phyloP scores from a whole-genome alignment of 495 filamentous ascomycete genomes.

The Xylaria sp. region DNA sequence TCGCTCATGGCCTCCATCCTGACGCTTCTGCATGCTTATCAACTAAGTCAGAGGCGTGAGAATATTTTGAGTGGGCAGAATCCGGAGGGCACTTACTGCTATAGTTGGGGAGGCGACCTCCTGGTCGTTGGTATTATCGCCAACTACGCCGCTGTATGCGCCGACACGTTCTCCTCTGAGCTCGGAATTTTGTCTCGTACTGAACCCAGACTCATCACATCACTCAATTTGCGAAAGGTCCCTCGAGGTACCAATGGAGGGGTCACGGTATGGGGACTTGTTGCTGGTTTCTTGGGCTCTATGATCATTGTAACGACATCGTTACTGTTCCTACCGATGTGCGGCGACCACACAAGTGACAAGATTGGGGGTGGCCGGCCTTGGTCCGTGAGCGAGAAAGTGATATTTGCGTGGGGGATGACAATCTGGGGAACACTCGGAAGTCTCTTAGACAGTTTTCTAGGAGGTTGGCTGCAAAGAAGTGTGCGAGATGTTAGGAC shows the following conservation, averaged over 20 bases:
- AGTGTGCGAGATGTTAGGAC: conserved; percentile 84
- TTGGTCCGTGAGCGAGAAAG: conserved; percentile 57
- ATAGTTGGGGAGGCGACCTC: conserved; percentile 59
- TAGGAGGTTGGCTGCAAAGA: conserved; percentile 85
- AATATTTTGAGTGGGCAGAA: conserved; percentile 31
- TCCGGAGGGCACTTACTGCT: conserved; percentile 51
- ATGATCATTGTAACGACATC: conserved; percentile 72
- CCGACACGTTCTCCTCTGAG: conserved; percentile 95
- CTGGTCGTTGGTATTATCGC: conserved; percentile 65
- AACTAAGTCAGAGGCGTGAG: conserved; percentile 57
- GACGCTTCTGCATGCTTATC: conserved; percentile 71
- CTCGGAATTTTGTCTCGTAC: conserved; percentile 85
- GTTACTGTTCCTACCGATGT: conserved; percentile 73
- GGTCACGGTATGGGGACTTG: conserved; percentile 74
- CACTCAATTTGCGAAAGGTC: conserved; percentile 73
- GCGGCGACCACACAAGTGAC: conserved; percentile 48
- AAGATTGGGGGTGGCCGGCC: conserved; percentile 45
- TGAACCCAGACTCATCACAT: conserved; percentile 85
- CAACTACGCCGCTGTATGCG: conserved; percentile 89
- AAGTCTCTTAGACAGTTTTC: conserved; percentile 81
- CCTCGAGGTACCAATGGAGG: conserved; percentile 94
- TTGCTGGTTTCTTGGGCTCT: conserved; percentile 77
- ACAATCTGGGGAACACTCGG: conserved; percentile 77
- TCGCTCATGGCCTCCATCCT: conserved; percentile 78
- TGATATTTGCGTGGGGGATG: conserved; percentile 64